Base-by-base conservation (phyloP, 2,329 filamentous ascomycete genomes). In the Epichloe gansuensis region DNA sequence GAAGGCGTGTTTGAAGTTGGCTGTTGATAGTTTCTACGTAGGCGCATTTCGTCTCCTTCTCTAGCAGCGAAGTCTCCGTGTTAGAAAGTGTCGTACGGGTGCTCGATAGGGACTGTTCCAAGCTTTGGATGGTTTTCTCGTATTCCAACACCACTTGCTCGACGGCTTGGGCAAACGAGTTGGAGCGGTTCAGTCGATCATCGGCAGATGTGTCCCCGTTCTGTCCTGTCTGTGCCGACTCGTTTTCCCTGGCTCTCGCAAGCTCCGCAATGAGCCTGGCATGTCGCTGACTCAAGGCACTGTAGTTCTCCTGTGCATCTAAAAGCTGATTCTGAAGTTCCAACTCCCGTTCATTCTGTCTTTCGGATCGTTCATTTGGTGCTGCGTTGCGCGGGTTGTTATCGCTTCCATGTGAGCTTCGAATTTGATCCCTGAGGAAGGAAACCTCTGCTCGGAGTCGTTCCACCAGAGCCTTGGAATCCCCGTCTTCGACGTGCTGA, bases 141-240 rank as follows among this genome's bases (percentile, higher is more conserved):
- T 98, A 98, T 68, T 98, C 93, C 47, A 97, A 73, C 3, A 98
- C 89, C 23, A 98, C 89, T 63, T 95, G 87, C 63, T 98, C 93
- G 21, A 98, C 91, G 31, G 91, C 91, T 64, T 95, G 86, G 1
- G 91, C 90, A 64, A 98, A 97, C 0, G 88, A 94, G 65, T 94
- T 95, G 17, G 94, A 98, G 41, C 93, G 84, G 65, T 96, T 94
- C 57, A 97, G 72, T 50, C 93, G 80, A 65, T 96, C 90, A 64
- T 91, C 89, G 51, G 83, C 87, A 15, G 84, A 72, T 12, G 81
- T 77, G 15, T 65, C 64, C 42, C 84, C 81, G 12, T 76, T 65
- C 41, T 68, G 61, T 38, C 80, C 74, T 47, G 80, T 81, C 41
- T 82, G 81, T 5, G 73, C 72, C 8, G 72, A 67, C 64, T 85